Conservation (phyloP, 768 basidiomycete genomes). For the Phylloporus arenicola region DNA sequence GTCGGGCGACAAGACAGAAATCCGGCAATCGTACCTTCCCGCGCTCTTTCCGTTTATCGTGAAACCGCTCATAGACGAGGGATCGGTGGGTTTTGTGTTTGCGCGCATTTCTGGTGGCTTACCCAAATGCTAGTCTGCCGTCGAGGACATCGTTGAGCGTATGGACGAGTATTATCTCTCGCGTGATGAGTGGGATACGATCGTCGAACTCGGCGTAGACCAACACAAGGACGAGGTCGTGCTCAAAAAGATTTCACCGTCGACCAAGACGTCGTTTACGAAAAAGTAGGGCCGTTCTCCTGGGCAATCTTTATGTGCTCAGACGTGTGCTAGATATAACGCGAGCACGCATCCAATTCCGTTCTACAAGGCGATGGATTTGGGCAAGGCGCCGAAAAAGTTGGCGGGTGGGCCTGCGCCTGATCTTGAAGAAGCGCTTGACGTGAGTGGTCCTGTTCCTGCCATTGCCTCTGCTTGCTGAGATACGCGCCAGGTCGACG, state of each 20-base stretch:
- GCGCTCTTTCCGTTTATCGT: conserved; percentile 80
- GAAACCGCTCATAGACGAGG: conserved; percentile 66
- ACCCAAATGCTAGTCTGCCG: conserved; percentile 34
- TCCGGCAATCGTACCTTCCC: conserved; percentile 88
- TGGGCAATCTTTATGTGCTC: background rate
- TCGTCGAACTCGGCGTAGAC: conserved; percentile 90
- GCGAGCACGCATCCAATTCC: conserved; percentile 85
- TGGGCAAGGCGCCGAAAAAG: conserved; percentile 78
- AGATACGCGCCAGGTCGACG: conserved; percentile 37
- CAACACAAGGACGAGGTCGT: conserved; percentile 67
- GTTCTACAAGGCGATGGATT: conserved; percentile 83
- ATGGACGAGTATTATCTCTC: conserved; percentile 96
- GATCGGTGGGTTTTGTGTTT: conserved; percentile 51
- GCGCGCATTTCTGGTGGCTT: background rate
- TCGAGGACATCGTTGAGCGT: conserved; percentile 73
- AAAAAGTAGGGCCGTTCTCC: conserved; percentile 52
- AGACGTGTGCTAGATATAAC: conserved; percentile 66
- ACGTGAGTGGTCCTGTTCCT: conserved; percentile 42
- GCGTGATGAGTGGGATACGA: conserved; percentile 95
- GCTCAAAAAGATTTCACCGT: conserved; percentile 76
- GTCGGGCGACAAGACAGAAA: conserved; percentile 85
- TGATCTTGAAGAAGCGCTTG: conserved; percentile 89
- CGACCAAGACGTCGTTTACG: conserved; percentile 83
- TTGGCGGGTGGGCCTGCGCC: conserved; percentile 70
- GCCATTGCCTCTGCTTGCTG: background rate